phyloP scores from a whole-genome alignment of 2,329 filamentous ascomycete species.

The Madurella mycetomatis region DNA sequence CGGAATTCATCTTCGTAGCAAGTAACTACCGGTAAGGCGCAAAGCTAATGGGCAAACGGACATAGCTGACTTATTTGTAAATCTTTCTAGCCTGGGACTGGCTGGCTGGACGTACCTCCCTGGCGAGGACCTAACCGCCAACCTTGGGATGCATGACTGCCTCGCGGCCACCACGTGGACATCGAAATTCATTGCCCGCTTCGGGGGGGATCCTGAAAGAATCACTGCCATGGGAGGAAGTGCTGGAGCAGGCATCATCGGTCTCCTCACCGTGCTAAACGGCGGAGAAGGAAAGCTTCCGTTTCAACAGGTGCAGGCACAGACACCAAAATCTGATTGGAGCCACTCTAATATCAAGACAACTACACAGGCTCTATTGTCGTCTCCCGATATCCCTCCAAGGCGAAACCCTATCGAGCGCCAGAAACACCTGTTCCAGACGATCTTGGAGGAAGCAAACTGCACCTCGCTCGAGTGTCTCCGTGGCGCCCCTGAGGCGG shows the following conservation, averaged over 20 bases:
- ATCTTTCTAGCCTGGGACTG: slow-evolving; percentile 12
- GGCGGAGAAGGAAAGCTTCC: slow-evolving; percentile 35
- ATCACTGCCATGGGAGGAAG: slow-evolving; percentile 50
- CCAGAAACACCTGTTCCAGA: too few relatives aligned
- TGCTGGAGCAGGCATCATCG: slow-evolving; percentile 49
- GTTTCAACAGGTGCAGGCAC: slow-evolving; percentile 31
- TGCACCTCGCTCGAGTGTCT: too few relatives aligned
- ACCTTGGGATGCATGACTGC: slow-evolving; percentile 20
- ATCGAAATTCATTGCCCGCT: slow-evolving; percentile 42
- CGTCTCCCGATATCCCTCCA: too few relatives aligned
- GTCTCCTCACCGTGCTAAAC: slow-evolving; percentile 49
- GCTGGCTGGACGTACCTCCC: slow-evolving; percentile 17
- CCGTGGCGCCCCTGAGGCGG: too few relatives aligned
- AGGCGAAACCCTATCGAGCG: too few relatives aligned
- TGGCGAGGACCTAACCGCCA: slow-evolving; percentile 19
- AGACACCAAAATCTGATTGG: too few relatives aligned
- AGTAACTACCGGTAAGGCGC: slow-evolving; percentile 21
- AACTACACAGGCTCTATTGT: too few relatives aligned
- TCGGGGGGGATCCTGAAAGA: slow-evolving; percentile 48
- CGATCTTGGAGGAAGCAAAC: too few relatives aligned
- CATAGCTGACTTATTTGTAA: too few relatives aligned
- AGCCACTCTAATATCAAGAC: too few relatives aligned
- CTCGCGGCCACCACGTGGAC: slow-evolving; percentile 22
- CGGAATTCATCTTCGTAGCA: slow-evolving; percentile 21
- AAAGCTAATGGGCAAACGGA: too few relatives aligned